Evolutionary conservation across 2,329 filamentous ascomycete genomes (phyloP).

Genomic region (Pseudocercospora vitis): DNA sequence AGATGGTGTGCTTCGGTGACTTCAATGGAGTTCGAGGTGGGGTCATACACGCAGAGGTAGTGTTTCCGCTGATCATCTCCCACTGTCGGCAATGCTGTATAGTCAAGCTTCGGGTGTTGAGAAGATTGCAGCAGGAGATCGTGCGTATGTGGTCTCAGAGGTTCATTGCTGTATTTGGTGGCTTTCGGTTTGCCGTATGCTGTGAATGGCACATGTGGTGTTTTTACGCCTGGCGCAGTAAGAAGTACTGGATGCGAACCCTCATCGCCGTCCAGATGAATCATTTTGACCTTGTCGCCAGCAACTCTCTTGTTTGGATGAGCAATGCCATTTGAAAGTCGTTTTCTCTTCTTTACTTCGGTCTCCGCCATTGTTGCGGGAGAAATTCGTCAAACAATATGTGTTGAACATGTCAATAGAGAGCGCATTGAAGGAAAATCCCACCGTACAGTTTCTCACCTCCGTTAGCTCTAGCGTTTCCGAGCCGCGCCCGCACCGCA

Average conservation of each 20-base stretch:
- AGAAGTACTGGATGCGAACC: conserved; percentile 32
- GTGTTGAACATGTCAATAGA: too few species aligned
- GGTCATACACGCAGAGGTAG: conserved; percentile 62
- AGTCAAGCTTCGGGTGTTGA: conserved; percentile 60
- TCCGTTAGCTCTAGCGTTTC: too few species aligned
- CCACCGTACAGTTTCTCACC: too few species aligned
- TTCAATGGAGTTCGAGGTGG: conserved; percentile 53
- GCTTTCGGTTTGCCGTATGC: conserved; percentile 46
- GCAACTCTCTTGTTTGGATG: conserved; percentile 43
- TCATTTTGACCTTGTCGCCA: conserved; percentile 32
- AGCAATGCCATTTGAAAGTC: conserved; percentile 45
- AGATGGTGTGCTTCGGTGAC: conserved; percentile 57
- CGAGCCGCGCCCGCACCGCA: too few species aligned
- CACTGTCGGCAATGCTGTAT: conserved; percentile 45
- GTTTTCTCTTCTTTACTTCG: conserved; percentile 54
- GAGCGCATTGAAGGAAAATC: too few species aligned
- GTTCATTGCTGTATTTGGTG: conserved; percentile 22
- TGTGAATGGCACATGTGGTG: conserved; percentile 47
- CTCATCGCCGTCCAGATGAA: conserved; percentile 21
- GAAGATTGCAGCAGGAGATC: conserved; percentile 62
- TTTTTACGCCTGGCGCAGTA: conserved; percentile 45
- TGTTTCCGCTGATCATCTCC: conserved; percentile 55
- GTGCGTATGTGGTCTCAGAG: conserved; percentile 42
- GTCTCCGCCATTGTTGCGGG: conserved; percentile 31
- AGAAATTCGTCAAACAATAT: neutral